These are phyloP conservation scores for Dryas integrifolia DNA, from an alignment of 331 rosid species.

Conservation along the genomic window DNA sequence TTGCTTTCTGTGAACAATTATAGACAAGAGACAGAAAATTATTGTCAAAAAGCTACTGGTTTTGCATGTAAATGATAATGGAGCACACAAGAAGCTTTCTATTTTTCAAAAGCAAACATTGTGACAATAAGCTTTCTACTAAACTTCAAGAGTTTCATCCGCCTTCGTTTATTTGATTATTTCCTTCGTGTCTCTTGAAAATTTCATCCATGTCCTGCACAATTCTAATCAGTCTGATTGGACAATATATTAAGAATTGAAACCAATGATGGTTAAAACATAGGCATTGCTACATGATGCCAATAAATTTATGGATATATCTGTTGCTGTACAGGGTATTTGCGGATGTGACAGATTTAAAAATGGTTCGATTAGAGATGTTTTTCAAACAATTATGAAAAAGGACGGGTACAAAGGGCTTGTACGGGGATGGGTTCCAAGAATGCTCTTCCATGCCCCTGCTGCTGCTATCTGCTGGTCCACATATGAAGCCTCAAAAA, in stretches of 20 bases:
- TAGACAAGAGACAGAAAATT: not conserved
- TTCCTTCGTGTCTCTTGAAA: not conserved
- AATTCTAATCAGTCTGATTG: not conserved
- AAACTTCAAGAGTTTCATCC: too few species aligned
- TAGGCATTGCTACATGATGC: not conserved
- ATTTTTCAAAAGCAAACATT: not conserved
- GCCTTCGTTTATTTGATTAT: not conserved
- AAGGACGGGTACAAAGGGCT: conserved; percentile 89
- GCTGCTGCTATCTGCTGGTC: conserved; percentile 99
- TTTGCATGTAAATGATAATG: not conserved
- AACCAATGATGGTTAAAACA: not conserved
- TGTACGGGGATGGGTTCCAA: conserved; percentile 90
- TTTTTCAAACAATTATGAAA: conserved; percentile 55
- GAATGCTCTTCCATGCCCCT: conserved; percentile 97
- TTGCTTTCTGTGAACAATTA: not conserved
- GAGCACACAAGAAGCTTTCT: not conserved
- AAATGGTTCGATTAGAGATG: conserved; percentile 73
- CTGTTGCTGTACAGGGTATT: conserved; percentile 59
- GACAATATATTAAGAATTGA: not conserved
- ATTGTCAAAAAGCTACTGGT: not conserved
- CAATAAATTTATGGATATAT: not conserved
- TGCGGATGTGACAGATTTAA: conserved; percentile 94
- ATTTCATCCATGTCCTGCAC: not conserved
- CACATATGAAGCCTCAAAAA: conserved; percentile 92
- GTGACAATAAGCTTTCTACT: not conserved